phyloP scores from a whole-genome alignment of 1,284 basidiomycete species.

The Gomphus sp. region DNA sequence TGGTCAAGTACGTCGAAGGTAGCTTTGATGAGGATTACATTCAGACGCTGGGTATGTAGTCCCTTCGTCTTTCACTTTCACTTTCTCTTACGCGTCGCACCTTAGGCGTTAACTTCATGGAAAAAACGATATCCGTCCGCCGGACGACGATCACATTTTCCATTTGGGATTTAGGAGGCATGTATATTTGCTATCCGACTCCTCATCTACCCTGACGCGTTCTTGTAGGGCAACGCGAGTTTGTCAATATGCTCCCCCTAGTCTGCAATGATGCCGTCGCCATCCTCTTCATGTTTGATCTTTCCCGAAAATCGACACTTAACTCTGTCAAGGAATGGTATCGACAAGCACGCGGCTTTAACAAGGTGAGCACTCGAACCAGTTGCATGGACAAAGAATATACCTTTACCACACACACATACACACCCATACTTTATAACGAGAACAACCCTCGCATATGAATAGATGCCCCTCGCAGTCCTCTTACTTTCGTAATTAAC shows the following conservation, averaged over 20 bases:
- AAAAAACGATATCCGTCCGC: slow-evolving; percentile 95
- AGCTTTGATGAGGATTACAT: slow-evolving; percentile 99
- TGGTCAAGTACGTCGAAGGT: slow-evolving; percentile 98
- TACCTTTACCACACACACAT: too few relatives aligned
- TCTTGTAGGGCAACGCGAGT: slow-evolving; percentile 75
- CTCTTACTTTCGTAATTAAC: neutral
- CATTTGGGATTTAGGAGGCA: slow-evolving; percentile 93
- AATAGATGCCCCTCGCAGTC: neutral
- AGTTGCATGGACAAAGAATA: neutral
- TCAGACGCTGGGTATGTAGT: slow-evolving; percentile 80
- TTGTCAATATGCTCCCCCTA: slow-evolving; percentile 97
- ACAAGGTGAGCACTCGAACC: slow-evolving; percentile 60
- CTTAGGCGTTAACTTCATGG: slow-evolving; percentile 97
- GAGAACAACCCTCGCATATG: neutral
- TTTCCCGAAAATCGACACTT: slow-evolving; percentile 91
- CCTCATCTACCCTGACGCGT: neutral
- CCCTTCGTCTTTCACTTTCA: neutral
- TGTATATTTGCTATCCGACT: neutral
- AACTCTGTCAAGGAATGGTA: slow-evolving; percentile 99
- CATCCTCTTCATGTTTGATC: slow-evolving; percentile 99
- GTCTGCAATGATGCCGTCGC: slow-evolving; percentile 98
- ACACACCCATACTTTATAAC: neutral
- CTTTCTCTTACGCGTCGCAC: neutral
- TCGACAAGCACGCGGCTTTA: slow-evolving; percentile 94
- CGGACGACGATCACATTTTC: slow-evolving; percentile 98